Conservation (phyloP, 75 land plant species). For the Azolla pinnata region DNA sequence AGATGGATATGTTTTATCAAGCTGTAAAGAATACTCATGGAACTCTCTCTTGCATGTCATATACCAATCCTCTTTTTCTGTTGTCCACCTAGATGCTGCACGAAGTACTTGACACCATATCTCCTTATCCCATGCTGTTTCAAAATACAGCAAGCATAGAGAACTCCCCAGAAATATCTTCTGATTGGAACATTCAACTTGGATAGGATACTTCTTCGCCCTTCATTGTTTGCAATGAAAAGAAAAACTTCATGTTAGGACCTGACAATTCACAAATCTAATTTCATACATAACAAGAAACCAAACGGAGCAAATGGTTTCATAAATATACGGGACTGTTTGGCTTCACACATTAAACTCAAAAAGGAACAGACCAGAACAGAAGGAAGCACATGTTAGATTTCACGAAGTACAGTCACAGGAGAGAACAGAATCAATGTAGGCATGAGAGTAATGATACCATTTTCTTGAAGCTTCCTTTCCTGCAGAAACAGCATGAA, state of each 20-base stretch:
- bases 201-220: slow-evolving; percentile 80
- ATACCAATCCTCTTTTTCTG: slow-evolving; percentile 28
- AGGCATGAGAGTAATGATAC: no score
- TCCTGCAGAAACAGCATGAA: slow-evolving; percentile 69
- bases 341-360: no score
- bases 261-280: background rate
- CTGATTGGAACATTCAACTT: slow-evolving; percentile 47
- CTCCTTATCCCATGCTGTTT: slow-evolving; percentile 94
- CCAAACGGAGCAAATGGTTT: no score
- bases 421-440: no score
- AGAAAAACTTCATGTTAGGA: background rate
- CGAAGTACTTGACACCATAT: slow-evolving; percentile 95
- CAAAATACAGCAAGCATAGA: slow-evolving; percentile 53
- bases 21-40: slow-evolving; percentile 31
- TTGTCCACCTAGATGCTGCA: slow-evolving; percentile 38
- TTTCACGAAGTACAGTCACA: no score
- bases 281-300: no score
- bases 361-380: no score
- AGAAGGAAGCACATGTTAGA: no score
- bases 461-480: slow-evolving; percentile 52
- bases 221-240: slow-evolving; percentile 24
- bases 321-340: no score
- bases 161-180: slow-evolving; percentile 37
- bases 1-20: slow-evolving; percentile 41
- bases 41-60: slow-evolving; percentile 42